These are phyloP conservation scores for Fragaria nilgerrensis DNA, from an alignment of 306 rosid species.

Conservation along the genomic window DNA sequence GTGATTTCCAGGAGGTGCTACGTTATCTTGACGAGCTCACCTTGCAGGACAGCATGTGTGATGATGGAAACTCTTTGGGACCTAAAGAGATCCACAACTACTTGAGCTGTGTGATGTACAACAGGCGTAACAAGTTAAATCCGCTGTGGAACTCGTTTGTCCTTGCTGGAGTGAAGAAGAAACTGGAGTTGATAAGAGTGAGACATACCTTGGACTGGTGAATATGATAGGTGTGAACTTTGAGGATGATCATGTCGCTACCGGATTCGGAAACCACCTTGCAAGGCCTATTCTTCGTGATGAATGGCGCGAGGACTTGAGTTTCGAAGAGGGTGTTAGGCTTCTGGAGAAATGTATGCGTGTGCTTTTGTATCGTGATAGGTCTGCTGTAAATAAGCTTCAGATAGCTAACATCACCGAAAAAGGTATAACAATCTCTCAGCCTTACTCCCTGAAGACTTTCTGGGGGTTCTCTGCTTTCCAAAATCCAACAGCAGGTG, in stretches of 20 bases:
- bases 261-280: conserved; percentile 92
- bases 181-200: conserved; percentile 54
- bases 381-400: conserved; percentile 77
- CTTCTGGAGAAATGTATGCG: conserved; percentile 94
- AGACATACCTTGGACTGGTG: conserved; percentile 70
- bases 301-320: conserved; percentile 88
- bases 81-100: conserved; percentile 67
- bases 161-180: conserved; percentile 59
- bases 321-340: conserved; percentile 84
- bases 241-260: conserved; percentile 86
- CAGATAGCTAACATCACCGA: conserved; percentile 79
- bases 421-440: conserved; percentile 62
- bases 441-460: conserved; percentile 74
- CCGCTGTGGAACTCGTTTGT: conserved; percentile 60
- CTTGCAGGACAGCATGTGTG: conserved; percentile 78
- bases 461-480: conserved; percentile 82
- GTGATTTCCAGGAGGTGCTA: conserved; percentile 86
- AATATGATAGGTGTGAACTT: conserved; percentile 85
- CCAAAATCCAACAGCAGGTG: conserved; percentile 65
- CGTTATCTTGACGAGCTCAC: conserved; percentile 80
- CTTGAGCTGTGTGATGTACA: conserved; percentile 57
- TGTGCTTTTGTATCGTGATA: conserved; percentile 82
- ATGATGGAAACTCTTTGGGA: conserved; percentile 58
- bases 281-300: conserved; percentile 96
- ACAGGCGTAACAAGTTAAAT: conserved; percentile 58